Evolutionary conservation across 352 stramenopile genomes (phyloP).

Genomic region (Plasmopara viticola): DNA sequence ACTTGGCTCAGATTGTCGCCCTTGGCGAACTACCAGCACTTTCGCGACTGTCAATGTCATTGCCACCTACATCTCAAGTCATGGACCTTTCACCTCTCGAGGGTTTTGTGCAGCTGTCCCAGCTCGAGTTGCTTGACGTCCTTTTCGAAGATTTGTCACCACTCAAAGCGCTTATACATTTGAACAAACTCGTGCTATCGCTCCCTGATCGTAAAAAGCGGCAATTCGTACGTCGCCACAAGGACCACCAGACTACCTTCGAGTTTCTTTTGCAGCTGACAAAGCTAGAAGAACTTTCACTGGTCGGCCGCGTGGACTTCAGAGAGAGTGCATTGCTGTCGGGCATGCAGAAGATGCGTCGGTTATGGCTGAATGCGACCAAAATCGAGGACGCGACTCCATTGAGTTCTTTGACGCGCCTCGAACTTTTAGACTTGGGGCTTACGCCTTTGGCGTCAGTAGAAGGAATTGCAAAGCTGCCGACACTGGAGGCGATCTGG

Average conservation of each 20-base stretch:
- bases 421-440: conserved; percentile 47
- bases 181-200: conserved; percentile 48
- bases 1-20: conserved; percentile 29
- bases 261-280: conserved; percentile 32
- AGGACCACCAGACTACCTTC: conserved; percentile 36
- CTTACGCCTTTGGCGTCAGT: conserved; percentile 39
- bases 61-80: conserved; percentile 30
- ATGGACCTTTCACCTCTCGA: conserved; percentile 40
- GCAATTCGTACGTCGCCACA: conserved; percentile 33
- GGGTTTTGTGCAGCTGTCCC: conserved; percentile 30
- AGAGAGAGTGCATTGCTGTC: conserved; percentile 38
- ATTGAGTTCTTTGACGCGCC: conserved; percentile 24
- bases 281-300: conserved; percentile 38
- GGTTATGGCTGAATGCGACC: conserved; percentile 43
- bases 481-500: conserved; percentile 39
- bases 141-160: conserved; percentile 45
- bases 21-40: conserved; percentile 24
- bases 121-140: conserved; percentile 45
- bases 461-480: conserved; percentile 26
- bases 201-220: conserved; percentile 39
- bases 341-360: conserved; percentile 31
- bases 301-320: conserved; percentile 55
- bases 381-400: conserved; percentile 37
- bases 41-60: conserved; percentile 29
- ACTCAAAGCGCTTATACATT: conserved; percentile 30